Percentiles rank a stretch among this genome's conserved stretches.
Conservation (phyloP, 768 basidiomycete species). For the Lepiota brunneoincarnata region DNA sequence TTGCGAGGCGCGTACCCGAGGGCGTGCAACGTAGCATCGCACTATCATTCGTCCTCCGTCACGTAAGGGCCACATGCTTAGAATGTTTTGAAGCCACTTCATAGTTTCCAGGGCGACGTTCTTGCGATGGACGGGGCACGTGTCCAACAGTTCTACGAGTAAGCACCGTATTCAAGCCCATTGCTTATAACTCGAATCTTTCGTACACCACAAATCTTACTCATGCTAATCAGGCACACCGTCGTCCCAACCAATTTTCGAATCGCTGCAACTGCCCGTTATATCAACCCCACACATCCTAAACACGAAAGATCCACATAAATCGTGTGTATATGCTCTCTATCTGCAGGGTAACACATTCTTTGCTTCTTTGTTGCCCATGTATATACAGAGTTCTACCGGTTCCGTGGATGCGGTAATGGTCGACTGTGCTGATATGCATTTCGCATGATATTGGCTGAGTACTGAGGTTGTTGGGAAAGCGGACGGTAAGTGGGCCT, state of each 20-base stretch:
- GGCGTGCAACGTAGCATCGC: constrained; percentile 32
- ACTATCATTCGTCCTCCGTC: constrained; percentile 60
- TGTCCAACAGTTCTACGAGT: constrained; percentile 74
- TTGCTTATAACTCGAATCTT: neutral
- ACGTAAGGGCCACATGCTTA: constrained; percentile 42
- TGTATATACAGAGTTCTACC: constrained; percentile 1
- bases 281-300: constrained; percentile 37
- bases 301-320: constrained; percentile 16
- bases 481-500: neutral
- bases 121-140: constrained; percentile 73
- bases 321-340: constrained; percentile 4
- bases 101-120: constrained; percentile 58
- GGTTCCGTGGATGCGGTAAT: constrained; percentile 21
- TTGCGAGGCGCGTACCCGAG: constrained; percentile 31
- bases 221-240: constrained; percentile 52
- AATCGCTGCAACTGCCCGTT: constrained; percentile 77
- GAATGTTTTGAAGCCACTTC: neutral
- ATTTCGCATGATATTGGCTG: constrained; percentile 18
- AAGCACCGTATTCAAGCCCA: constrained; percentile 20
- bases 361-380: neutral
- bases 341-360: constrained; percentile 5
- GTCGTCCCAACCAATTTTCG: constrained; percentile 74
- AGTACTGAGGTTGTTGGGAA: constrained; percentile 12
- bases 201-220: neutral
- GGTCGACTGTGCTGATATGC: constrained; percentile 23